These are phyloP conservation scores for Cladosporium sp. DNA, from an alignment of 2,329 filamentous ascomycete species.

Conservation along the genomic window DNA sequence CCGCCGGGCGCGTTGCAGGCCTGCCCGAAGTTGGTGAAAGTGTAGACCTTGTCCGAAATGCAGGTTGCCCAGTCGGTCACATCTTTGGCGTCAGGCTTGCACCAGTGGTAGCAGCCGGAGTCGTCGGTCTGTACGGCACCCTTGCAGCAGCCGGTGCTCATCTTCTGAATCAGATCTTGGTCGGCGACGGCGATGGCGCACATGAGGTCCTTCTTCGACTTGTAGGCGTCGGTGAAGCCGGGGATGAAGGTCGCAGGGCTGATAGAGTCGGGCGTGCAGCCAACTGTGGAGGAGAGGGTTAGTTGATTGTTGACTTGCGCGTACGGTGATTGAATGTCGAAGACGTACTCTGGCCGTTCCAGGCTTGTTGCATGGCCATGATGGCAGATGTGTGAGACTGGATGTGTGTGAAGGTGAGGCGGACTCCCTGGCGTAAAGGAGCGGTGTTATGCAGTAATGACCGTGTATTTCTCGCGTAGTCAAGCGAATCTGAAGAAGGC, in stretches of 20 bases:
- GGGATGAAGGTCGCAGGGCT: conserved; percentile 6
- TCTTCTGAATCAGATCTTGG: neutral
- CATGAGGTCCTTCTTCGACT: neutral
- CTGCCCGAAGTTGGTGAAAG: conserved; percentile 2
- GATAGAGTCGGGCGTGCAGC: conserved; percentile 9
- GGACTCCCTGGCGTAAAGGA: neutral
- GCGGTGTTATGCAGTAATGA: neutral
- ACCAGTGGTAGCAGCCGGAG: conserved; percentile 10
- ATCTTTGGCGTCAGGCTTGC: conserved; percentile 1
- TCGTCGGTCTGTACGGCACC: neutral
- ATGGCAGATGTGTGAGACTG: neutral
- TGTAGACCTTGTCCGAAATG: conserved; percentile 8
- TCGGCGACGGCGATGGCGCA: conserved; percentile 4
- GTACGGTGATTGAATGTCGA: neutral
- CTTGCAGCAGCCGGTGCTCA: conserved; percentile 6
- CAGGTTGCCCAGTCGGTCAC: conserved; percentile 4
- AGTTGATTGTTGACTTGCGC: neutral
- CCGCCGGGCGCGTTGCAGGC: conserved; percentile 2
- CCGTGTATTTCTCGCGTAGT: neutral
- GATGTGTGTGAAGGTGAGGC: neutral
- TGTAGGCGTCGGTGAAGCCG: conserved; percentile 4
- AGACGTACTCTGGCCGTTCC: neutral
- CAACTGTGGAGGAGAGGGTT: neutral
- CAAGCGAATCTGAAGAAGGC: neutral
- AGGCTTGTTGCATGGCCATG: neutral